Evolutionary conservation across 2,329 filamentous ascomycete genomes (phyloP).

Genomic region (Apiospora phragmitis): DNA sequence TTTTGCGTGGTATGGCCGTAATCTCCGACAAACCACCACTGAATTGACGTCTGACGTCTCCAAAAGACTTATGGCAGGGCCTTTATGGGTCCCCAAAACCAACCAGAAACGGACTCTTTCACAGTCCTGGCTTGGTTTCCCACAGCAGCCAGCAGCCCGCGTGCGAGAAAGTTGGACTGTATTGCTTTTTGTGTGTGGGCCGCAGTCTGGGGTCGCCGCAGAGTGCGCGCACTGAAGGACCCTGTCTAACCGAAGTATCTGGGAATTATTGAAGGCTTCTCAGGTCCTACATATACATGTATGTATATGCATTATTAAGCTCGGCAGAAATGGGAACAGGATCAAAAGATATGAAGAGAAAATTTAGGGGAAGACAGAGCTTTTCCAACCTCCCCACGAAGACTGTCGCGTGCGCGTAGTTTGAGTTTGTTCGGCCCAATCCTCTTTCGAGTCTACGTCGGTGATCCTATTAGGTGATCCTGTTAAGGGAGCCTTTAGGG

Average conservation of each 20-base stretch:
- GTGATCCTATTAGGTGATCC: slow-evolving; percentile 2
- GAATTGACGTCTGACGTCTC: slow-evolving; percentile 2
- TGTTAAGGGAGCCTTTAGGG: background rate
- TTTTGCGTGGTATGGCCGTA: background rate
- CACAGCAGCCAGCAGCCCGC: background rate
- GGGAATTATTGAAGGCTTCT: background rate
- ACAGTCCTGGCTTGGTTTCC: background rate
- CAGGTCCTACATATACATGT: background rate
- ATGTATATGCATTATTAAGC: background rate
- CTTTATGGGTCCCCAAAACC: background rate
- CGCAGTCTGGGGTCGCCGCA: background rate
- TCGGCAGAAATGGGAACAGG: background rate
- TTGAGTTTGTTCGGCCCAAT: background rate
- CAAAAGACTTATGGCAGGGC: background rate
- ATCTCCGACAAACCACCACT: slow-evolving; percentile 7
- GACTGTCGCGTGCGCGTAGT: slow-evolving; percentile 6
- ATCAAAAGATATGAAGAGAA: background rate
- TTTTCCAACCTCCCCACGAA: background rate
- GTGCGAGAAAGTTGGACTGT: background rate
- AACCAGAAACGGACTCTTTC: slow-evolving; percentile 6
- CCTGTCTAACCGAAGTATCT: background rate
- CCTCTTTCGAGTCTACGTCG: background rate
- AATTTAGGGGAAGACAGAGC: background rate
- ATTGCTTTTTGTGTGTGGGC: background rate
- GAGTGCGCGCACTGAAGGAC: background rate